Evolutionary conservation across 2,329 filamentous ascomycete genomes (phyloP).

Genomic region (Trichoderma koningii): DNA sequence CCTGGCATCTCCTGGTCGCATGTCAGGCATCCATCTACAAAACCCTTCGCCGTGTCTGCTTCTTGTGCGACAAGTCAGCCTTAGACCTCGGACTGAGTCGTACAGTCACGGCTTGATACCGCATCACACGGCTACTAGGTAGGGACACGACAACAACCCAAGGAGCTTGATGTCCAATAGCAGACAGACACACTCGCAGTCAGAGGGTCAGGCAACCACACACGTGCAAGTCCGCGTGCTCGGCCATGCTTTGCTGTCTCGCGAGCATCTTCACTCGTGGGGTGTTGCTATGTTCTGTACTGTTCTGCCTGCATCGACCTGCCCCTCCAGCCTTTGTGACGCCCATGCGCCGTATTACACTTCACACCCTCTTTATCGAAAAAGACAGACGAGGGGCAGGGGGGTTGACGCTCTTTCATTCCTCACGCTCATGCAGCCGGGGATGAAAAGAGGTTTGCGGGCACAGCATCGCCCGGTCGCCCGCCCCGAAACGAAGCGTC

Average conservation of each 20-base stretch:
- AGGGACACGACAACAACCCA: neutral
- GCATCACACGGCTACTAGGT: neutral
- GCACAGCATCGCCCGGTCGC: conserved; percentile 18
- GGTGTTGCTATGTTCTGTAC: neutral
- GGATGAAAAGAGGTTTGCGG: neutral
- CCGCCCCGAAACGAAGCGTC: conserved; percentile 6
- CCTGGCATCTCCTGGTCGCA: too few relatives aligned
- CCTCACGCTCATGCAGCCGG: neutral
- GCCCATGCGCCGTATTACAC: conserved; percentile 12
- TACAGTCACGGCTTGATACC: neutral
- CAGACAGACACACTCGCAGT: conserved; percentile 8
- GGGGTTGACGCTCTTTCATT: neutral
- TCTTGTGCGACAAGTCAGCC: neutral
- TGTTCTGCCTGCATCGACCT: neutral
- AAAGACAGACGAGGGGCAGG: neutral
- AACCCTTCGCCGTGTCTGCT: too few relatives aligned
- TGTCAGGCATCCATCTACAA: too few relatives aligned
- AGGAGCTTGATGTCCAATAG: conserved; percentile 10
- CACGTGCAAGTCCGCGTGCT: conserved; percentile 23
- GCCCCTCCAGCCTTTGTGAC: conserved; percentile 6
- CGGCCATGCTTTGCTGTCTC: conserved; percentile 15
- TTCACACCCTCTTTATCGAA: conserved; percentile 20
- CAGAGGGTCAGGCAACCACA: conserved; percentile 19
- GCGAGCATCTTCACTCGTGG: conserved; percentile 12
- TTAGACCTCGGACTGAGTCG: too few relatives aligned